These are phyloP conservation scores for Alternaria angustiovoidea DNA, from an alignment of 2,329 filamentous ascomycete species.

Conservation along the genomic window DNA sequence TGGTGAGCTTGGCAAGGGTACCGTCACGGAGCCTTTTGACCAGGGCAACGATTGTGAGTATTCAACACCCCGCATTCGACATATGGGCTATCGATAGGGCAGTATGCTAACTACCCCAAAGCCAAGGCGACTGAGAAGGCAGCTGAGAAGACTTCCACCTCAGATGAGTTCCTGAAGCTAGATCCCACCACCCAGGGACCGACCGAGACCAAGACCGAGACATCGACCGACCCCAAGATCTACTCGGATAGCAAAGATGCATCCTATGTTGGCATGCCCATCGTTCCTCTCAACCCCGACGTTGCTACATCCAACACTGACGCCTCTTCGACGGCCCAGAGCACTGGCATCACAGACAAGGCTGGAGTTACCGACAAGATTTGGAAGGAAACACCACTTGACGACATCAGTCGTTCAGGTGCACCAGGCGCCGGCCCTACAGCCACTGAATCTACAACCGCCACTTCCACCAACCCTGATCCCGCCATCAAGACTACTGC, in stretches of 20 bases:
- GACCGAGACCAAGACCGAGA: constrained; percentile 5
- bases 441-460: constrained; percentile 8
- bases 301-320: constrained; percentile 26
- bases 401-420: constrained; percentile 33
- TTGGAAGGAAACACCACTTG: constrained; percentile 40
- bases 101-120: constrained; percentile 5
- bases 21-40: constrained; percentile 77
- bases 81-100: neutral
- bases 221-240: constrained; percentile 17
- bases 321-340: constrained; percentile 33
- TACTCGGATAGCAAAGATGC: constrained; percentile 23
- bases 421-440: constrained; percentile 30
- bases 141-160: constrained; percentile 9
- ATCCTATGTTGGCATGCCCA: constrained; percentile 26
- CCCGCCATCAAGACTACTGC: constrained; percentile 23
- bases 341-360: constrained; percentile 41
- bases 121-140: constrained; percentile 14
- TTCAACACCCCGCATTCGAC: neutral
- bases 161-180: constrained; percentile 27
- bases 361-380: constrained; percentile 36
- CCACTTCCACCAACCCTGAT: constrained; percentile 15
- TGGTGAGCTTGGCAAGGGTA: constrained; percentile 72
- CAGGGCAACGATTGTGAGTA: constrained; percentile 66
- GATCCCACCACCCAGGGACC: constrained; percentile 20
- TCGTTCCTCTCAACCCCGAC: constrained; percentile 30